Evolutionary conservation across 2,329 filamentous ascomycete genomes (phyloP).

Genomic region (Plectosphaerella sp.): DNA sequence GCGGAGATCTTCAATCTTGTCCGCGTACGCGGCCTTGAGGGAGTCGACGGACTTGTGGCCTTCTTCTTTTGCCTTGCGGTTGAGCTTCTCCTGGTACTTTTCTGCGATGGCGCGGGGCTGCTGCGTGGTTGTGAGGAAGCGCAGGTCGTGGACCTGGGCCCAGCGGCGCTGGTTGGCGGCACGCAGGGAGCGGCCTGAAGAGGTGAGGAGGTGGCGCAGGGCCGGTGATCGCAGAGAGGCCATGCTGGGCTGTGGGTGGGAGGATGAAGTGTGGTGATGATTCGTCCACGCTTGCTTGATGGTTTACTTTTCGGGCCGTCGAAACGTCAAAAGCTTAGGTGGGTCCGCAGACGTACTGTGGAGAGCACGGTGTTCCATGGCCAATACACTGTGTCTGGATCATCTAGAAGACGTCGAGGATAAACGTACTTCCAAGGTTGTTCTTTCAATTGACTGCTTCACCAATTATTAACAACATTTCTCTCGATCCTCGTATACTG

Average conservation of each 20-base stretch:
- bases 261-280: conserved; percentile 2
- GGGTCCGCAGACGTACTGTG: too few species aligned
- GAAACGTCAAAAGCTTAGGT: too few species aligned
- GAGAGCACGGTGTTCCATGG: too few species aligned
- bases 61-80: conserved; percentile 71
- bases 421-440: too few species aligned
- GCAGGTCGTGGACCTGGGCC: conserved; percentile 89
- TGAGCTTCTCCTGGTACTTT: conserved; percentile 83
- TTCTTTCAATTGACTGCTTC: too few species aligned
- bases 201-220: conserved; percentile 40
- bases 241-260: conserved; percentile 29
- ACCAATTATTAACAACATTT: too few species aligned
- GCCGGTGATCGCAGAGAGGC: conserved; percentile 41
- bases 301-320: too few species aligned
- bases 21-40: conserved; percentile 77
- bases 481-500: too few species aligned
- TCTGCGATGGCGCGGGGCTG: conserved; percentile 66
- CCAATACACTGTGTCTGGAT: too few species aligned
- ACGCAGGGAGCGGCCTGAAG: conserved; percentile 24
- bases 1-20: conserved; percentile 71
- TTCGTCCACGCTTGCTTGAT: neutral
- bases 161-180: conserved; percentile 66
- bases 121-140: conserved; percentile 79
- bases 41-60: conserved; percentile 67
- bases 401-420: too few species aligned